Percentiles rank a stretch among this genome's conserved stretches.
Conservation (phyloP, 768 basidiomycete genomes). For the Lyophyllum shimeji region DNA sequence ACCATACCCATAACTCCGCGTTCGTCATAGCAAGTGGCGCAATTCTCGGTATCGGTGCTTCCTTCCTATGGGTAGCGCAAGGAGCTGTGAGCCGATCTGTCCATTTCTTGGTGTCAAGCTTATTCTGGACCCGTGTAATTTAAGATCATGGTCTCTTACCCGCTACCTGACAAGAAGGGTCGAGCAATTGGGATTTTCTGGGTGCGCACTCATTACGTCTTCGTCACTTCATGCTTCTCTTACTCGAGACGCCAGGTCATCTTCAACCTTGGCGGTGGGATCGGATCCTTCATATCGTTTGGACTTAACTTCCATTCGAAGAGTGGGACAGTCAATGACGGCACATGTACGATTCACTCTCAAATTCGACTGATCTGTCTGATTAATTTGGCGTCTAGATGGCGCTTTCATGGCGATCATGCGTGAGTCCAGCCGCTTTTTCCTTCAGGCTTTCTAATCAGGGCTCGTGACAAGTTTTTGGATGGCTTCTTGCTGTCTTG, state of each 20-base stretch:
- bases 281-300: conserved; percentile 30
- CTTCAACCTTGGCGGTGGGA: conserved; percentile 29
- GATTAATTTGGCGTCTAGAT: conserved; percentile 21
- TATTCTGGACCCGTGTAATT: neutral
- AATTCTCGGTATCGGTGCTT: conserved; percentile 27
- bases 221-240: too few relatives aligned
- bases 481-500: conserved; percentile 23
- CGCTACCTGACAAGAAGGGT: conserved; percentile 27
- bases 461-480: conserved; percentile 15
- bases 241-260: conserved; percentile 19
- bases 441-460: neutral
- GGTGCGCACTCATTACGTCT: conserved; percentile 8
- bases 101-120: neutral
- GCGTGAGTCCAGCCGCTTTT: conserved; percentile 15
- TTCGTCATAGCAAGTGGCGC: conserved; percentile 29
- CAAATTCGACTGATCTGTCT: too few relatives aligned
- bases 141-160: conserved; percentile 30
- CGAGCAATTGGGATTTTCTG: conserved; percentile 27
- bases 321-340: conserved; percentile 26
- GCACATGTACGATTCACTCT: conserved; percentile 23
- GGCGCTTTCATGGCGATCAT: conserved; percentile 29
- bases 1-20: conserved; percentile 25
- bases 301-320: conserved; percentile 26
- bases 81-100: conserved; percentile 20
- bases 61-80: conserved; percentile 29